phyloP scores from a whole-genome alignment of 2,329 filamentous ascomycete species.

The Diplodia intermedia region DNA sequence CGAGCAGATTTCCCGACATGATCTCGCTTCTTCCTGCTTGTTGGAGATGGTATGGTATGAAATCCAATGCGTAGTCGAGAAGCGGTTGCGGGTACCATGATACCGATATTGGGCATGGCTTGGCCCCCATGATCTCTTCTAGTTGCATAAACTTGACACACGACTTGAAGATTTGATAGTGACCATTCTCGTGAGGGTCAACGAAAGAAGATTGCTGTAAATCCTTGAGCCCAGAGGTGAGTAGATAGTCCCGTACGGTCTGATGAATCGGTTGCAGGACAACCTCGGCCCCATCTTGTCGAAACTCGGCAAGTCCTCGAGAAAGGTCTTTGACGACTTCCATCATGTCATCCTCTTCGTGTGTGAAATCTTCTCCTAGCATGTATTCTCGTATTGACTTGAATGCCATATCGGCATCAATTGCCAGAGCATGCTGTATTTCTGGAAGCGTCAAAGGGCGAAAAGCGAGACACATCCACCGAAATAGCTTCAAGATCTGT shows the following conservation, averaged over 20 bases:
- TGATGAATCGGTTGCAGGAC: not conserved
- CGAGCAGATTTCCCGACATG: not conserved
- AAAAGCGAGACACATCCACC: not conserved
- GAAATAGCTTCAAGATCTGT: not conserved
- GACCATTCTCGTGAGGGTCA: not conserved
- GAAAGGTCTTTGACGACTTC: not conserved
- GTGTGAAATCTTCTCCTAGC: not conserved
- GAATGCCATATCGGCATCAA: not conserved
- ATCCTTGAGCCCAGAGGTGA: not conserved
- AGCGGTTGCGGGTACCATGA: not conserved
- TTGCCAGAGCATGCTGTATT: not conserved
- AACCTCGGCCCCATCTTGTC: fast-evolving
- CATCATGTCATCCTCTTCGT: not conserved
- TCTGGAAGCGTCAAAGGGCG: not conserved
- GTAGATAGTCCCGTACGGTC: not conserved
- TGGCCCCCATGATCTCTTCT: not conserved
- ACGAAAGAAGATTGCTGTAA: fast-evolving
- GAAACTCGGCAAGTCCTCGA: constrained; percentile 1
- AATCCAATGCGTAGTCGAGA: not conserved
- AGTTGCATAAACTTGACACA: not conserved
- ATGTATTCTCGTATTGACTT: not conserved
- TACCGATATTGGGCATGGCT: too few relatives aligned
- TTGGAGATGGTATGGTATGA: not conserved
- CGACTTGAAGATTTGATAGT: not conserved
- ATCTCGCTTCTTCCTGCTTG: too few relatives aligned